phyloP scores from a whole-genome alignment of 1,284 basidiomycete species.

The Afroboletus lepidellus region DNA sequence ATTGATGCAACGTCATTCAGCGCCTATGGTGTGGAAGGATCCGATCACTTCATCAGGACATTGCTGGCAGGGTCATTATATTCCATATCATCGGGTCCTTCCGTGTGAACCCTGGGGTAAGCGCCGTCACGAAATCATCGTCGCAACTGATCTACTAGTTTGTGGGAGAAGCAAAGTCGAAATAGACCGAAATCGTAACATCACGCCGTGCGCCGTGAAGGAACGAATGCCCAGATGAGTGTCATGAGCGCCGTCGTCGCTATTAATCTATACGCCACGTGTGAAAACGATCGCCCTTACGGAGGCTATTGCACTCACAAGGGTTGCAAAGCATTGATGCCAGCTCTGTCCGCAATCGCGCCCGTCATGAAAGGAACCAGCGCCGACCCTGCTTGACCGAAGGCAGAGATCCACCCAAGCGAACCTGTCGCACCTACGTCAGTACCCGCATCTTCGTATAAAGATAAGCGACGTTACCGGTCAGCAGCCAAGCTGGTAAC shows the following conservation, averaged over 20 bases:
- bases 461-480: slow-evolving; percentile 30
- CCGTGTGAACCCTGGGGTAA: too few species aligned
- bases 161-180: too few species aligned
- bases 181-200: not conserved
- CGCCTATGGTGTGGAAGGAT: too few species aligned
- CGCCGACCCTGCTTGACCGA: not conserved
- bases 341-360: not conserved
- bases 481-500: slow-evolving; percentile 51
- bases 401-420: not conserved
- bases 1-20: too few species aligned
- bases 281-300: not conserved
- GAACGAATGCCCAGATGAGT: not conserved
- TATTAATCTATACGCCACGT: not conserved
- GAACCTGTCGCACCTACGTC: slow-evolving; percentile 11
- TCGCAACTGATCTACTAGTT: too few species aligned
- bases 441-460: not conserved
- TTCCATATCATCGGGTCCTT: too few species aligned
- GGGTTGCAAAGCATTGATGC: not conserved
- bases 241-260: not conserved
- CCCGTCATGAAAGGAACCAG: not conserved
- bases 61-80: too few species aligned
- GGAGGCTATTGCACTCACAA: not conserved
- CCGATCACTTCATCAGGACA: too few species aligned
- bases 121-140: too few species aligned
- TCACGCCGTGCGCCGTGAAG: not conserved